Percentiles rank a stretch among this genome's conserved stretches.
Evolutionary conservation across 1,139 yeast genomes (phyloP).

Genomic region (Yamadazyma trypodendri): DNA sequence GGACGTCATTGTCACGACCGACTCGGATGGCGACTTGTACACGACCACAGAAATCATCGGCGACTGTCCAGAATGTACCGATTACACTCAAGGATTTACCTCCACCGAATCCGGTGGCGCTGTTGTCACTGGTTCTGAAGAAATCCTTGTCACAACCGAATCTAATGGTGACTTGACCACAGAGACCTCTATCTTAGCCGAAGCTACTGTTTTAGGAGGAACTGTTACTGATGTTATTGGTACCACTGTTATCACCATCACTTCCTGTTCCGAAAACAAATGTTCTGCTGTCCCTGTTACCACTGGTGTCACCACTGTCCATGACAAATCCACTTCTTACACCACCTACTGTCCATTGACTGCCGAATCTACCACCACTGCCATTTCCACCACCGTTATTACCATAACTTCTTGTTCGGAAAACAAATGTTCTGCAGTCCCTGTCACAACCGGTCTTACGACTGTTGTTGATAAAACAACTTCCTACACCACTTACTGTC

Average conservation of each 20-base stretch:
- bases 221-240: constrained; percentile 20
- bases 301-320: constrained; percentile 20
- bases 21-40: constrained; percentile 7
- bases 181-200: constrained; percentile 9
- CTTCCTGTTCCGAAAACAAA: constrained; percentile 43
- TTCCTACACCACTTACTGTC: constrained; percentile 49
- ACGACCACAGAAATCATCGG: constrained; percentile 7
- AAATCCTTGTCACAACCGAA: constrained; percentile 14
- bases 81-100: constrained; percentile 9
- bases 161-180: constrained; percentile 11
- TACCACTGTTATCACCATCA: constrained; percentile 37
- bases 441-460: constrained; percentile 40
- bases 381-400: constrained; percentile 25
- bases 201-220: constrained; percentile 14
- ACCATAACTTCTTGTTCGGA: constrained; percentile 51
- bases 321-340: constrained; percentile 28
- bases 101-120: constrained; percentile 10
- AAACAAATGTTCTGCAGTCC: constrained; percentile 28
- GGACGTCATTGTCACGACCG: constrained; percentile 10
- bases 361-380: constrained; percentile 13
- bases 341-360: constrained; percentile 35
- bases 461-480: constrained; percentile 32
- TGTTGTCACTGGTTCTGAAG: constrained; percentile 9
- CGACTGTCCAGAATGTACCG: constrained; percentile 12
- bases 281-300: constrained; percentile 29